Conservation (phyloP, 805 yeast species). For the Metschnikowia continentalis region DNA sequence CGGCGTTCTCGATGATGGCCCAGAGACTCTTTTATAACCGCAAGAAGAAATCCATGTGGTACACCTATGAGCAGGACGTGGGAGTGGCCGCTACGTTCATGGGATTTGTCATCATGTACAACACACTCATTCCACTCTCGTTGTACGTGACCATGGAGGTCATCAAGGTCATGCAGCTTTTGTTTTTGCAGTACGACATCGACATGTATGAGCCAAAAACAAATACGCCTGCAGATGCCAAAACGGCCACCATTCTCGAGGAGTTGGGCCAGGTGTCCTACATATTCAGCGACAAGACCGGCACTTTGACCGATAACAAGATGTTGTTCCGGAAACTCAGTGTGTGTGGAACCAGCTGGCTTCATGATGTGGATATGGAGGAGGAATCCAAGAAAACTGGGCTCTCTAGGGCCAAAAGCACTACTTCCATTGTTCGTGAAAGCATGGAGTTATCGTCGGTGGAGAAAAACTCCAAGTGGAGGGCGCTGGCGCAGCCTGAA, state of each 20-base stretch:
- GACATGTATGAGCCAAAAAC: constrained; percentile 88
- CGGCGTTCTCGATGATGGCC: constrained; percentile 81
- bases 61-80: constrained; percentile 64
- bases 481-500: constrained; percentile 45
- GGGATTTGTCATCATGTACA: constrained; percentile 97
- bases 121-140: constrained; percentile 91
- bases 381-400: background rate
- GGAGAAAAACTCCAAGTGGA: constrained; percentile 37
- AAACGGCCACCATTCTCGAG: constrained; percentile 92
- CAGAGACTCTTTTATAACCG: constrained; percentile 50
- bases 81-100: constrained; percentile 86
- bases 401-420: constrained; percentile 15
- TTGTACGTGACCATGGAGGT: constrained; percentile 95
- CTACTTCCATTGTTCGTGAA: constrained; percentile 31
- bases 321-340: constrained; percentile 91
- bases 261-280: constrained; percentile 96
- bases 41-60: constrained; percentile 57
- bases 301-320: constrained; percentile 90
- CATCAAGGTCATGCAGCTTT: constrained; percentile 81
- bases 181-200: constrained; percentile 80
- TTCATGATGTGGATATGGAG: constrained; percentile 61
- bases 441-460: constrained; percentile 28
- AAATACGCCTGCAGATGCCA: constrained; percentile 90
- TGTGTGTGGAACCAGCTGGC: constrained; percentile 85
- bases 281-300: constrained; percentile 94